Evolutionary conservation across 257 asterid genomes (phyloP).

Genomic region (Oldenlandia corymbosa): DNA sequence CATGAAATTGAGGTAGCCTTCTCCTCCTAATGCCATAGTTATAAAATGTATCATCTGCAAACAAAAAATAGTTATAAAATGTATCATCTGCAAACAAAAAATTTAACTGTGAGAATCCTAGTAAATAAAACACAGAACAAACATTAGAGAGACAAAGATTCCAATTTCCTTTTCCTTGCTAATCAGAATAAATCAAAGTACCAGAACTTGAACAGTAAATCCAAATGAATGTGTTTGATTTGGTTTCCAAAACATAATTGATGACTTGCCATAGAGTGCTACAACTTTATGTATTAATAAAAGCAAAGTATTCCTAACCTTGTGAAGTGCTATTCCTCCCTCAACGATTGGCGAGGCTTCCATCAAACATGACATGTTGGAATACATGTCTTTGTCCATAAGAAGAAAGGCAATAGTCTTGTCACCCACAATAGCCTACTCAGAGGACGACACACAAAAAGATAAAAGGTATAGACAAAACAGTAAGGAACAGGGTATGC

Average conservation of each 20-base stretch:
- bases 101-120: no score
- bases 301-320: conserved; percentile 40
- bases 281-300: not conserved
- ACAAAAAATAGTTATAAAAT: conserved; percentile 60
- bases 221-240: not conserved
- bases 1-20: conserved; percentile 96
- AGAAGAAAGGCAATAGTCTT: conserved; percentile 80
- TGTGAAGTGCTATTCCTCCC: conserved; percentile 90
- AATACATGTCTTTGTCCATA: conserved; percentile 96
- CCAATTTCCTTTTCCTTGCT: no score
- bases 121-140: not conserved
- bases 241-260: not conserved
- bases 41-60: conserved; percentile 92
- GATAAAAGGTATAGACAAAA: not conserved
- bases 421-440: conserved; percentile 91
- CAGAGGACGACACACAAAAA: conserved; percentile 22
- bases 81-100: conserved; percentile 74
- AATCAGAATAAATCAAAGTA: no score
- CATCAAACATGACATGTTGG: conserved; percentile 84
- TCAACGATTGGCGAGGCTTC: conserved; percentile 80
- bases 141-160: not conserved
- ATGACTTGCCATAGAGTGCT: not conserved
- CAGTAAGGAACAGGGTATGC: not conserved
- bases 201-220: not conserved
- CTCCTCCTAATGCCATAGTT: conserved; percentile 97